Conservation (phyloP, 164 flowering plant genomes). For the Chimonanthus praecox region DNA sequence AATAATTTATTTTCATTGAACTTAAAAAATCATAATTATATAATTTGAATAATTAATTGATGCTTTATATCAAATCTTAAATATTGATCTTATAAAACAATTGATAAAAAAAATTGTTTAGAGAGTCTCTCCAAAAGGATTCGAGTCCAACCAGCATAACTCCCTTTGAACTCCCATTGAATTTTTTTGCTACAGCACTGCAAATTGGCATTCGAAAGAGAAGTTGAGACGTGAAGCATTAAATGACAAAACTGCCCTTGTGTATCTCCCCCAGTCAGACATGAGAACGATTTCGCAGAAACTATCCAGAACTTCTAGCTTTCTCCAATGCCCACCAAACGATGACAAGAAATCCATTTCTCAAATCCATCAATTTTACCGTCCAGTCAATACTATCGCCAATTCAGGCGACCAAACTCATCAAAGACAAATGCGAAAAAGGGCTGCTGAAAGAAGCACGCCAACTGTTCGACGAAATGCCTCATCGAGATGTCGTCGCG, state of each 20-base stretch:
- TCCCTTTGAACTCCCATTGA: too few species aligned
- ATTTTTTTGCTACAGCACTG: too few species aligned
- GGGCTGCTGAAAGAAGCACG: conserved; percentile 53
- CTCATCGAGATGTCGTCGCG: conserved; percentile 65
- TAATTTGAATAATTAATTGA: too few species aligned
- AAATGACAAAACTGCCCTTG: background rate
- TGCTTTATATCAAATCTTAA: too few species aligned
- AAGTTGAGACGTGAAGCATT: background rate
- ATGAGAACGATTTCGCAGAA: background rate
- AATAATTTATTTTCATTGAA: too few species aligned
- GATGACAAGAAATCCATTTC: background rate
- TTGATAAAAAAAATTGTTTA: too few species aligned
- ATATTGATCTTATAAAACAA: too few species aligned
- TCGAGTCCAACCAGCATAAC: too few species aligned
- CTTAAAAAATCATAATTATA: too few species aligned
- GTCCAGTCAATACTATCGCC: conserved; percentile 21
- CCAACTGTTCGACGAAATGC: conserved; percentile 69
- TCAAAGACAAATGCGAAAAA: conserved; percentile 36
- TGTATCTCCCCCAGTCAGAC: background rate
- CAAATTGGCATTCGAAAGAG: too few species aligned
- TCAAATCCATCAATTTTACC: background rate
- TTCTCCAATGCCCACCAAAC: background rate
- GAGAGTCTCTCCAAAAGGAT: too few species aligned
- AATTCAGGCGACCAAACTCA: conserved; percentile 46
- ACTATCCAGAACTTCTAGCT: background rate